Conservation (phyloP, 768 basidiomycete genomes). For the Clitopilus passeckerianus region DNA sequence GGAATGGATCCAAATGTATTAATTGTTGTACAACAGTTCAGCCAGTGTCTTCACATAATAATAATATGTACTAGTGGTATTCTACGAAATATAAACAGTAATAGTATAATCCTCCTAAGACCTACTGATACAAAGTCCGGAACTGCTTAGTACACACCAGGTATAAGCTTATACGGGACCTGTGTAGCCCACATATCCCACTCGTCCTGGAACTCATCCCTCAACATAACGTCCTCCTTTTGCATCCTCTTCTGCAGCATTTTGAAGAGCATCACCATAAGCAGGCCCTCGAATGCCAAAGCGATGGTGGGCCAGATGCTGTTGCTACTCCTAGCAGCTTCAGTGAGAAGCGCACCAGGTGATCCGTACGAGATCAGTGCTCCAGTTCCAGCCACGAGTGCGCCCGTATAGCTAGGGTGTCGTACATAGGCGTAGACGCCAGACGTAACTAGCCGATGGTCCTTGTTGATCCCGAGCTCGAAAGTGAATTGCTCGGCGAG, state of each 20-base stretch:
- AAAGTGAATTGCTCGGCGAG: slow-evolving; percentile 24
- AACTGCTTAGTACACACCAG: not conserved
- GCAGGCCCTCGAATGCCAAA: not conserved
- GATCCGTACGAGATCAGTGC: not conserved
- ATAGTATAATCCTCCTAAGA: not conserved
- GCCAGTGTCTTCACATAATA: not conserved
- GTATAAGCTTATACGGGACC: slow-evolving; percentile 43
- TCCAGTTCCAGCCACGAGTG: slow-evolving; percentile 8
- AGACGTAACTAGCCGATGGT: slow-evolving; percentile 19
- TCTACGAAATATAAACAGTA: not conserved
- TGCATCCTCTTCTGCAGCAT: slow-evolving; percentile 24
- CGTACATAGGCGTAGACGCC: slow-evolving; percentile 19
- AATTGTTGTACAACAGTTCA: not conserved
- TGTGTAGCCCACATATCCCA: slow-evolving; percentile 38
- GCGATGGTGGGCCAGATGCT: not conserved
- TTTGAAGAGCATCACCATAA: not conserved
- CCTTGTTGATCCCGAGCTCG: slow-evolving; percentile 15
- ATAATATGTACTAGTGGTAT: not conserved
- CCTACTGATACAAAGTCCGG: not conserved
- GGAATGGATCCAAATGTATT: not conserved
- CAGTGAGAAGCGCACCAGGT: not conserved
- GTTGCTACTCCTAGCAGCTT: not conserved
- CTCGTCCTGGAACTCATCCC: slow-evolving; percentile 31
- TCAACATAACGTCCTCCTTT: slow-evolving; percentile 40
- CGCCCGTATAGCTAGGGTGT: slow-evolving; percentile 21